phyloP scores from a whole-genome alignment of 805 yeast species.

The Saccharomyces jurei region DNA sequence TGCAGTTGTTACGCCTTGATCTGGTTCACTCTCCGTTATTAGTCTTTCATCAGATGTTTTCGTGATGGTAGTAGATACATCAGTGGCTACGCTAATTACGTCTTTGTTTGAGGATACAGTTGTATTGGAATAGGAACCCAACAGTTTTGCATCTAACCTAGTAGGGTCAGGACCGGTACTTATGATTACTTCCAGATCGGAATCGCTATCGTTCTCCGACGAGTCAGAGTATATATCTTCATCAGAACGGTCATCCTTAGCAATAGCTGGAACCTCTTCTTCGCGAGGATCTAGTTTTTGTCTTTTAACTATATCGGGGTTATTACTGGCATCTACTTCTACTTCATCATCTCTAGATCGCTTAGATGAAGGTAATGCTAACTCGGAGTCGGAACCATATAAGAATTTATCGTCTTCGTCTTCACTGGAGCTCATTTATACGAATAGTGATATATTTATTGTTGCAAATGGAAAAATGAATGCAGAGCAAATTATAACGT shows the following conservation, averaged over 20 bases:
- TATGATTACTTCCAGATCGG: slow-evolving; percentile 79
- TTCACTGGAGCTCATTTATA: slow-evolving; percentile 24
- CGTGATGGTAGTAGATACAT: slow-evolving; percentile 7
- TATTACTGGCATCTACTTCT: background rate
- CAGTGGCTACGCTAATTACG: slow-evolving; percentile 11
- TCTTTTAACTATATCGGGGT: slow-evolving; percentile 3
- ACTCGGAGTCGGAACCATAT: slow-evolving; percentile 29
- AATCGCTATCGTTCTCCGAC: slow-evolving; percentile 41
- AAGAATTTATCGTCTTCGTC: slow-evolving; percentile 31
- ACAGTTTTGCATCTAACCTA: slow-evolving; percentile 17
- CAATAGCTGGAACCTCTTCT: slow-evolving; percentile 14
- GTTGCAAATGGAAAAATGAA: background rate
- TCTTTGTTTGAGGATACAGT: background rate
- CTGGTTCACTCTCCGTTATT: slow-evolving; percentile 2
- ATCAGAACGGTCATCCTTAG: slow-evolving; percentile 22
- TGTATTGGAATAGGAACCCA: background rate
- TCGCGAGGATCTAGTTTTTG: slow-evolving; percentile 23
- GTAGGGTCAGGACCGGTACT: slow-evolving; percentile 34
- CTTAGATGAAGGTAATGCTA: slow-evolving; percentile 2
- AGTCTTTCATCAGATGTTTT: slow-evolving; percentile 7
- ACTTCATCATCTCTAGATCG: slow-evolving; percentile 4
- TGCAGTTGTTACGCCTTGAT: background rate
- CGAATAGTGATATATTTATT: background rate
- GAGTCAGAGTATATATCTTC: slow-evolving; percentile 42
- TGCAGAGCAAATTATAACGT: background rate